Evolutionary conservation across 306 rosid species (phyloP).

Genomic region (Acacia confusa): DNA sequence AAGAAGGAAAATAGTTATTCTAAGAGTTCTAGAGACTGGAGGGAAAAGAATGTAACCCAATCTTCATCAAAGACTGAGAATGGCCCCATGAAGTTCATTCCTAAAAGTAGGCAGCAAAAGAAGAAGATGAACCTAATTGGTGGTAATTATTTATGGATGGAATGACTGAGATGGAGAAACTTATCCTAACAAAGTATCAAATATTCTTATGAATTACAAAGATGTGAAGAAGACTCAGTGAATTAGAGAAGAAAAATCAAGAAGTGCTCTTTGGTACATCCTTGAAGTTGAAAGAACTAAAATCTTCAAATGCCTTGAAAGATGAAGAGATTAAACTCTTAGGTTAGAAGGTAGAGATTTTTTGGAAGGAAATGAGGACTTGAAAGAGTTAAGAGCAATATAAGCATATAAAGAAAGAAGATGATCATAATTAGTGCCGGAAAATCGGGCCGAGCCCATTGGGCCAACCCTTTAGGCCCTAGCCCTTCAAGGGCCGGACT

Average conservation of each 20-base stretch:
- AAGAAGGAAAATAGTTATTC: constrained; percentile 22
- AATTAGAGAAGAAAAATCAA: constrained; percentile 54
- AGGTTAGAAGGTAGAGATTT: constrained; percentile 62
- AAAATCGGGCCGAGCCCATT: too few species aligned
- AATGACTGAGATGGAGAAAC: constrained; percentile 67
- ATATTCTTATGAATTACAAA: constrained; percentile 77
- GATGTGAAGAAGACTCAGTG: constrained; percentile 75
- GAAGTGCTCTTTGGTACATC: constrained; percentile 46
- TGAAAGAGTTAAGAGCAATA: neutral
- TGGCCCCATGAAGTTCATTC: constrained; percentile 4
- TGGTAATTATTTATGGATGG: constrained; percentile 61
- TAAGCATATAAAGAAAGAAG: constrained; percentile 13
- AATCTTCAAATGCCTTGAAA: constrained; percentile 59
- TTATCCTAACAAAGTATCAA: constrained; percentile 69
- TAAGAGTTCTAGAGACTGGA: constrained; percentile 27
- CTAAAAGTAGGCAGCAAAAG: constrained; percentile 19
- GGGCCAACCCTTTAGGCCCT: too few species aligned
- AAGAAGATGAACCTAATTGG: constrained; percentile 84
- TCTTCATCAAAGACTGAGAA: constrained; percentile 14
- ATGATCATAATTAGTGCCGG: too few species aligned
- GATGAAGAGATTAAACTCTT: constrained; percentile 80
- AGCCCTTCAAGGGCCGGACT: too few species aligned
- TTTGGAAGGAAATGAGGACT: constrained; percentile 45
- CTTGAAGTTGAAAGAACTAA: constrained; percentile 59
- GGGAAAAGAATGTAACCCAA: constrained; percentile 33